Conservation (phyloP, 331 rosid species). For the Rosa hybrid region DNA sequence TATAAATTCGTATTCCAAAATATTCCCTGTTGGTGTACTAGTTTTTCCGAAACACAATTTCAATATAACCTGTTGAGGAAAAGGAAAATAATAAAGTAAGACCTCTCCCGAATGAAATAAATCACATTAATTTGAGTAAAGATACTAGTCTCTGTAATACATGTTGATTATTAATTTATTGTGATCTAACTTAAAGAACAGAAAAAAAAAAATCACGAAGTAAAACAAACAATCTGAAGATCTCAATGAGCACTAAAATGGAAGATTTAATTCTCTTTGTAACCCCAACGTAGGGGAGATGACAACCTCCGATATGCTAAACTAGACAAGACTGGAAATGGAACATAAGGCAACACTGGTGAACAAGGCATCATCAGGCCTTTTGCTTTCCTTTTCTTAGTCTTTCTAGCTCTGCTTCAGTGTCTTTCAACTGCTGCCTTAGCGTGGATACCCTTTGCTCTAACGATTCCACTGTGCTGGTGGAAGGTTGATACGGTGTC, state of each 20-base stretch:
- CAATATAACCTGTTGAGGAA: background rate
- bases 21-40: no score
- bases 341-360: constrained; percentile 9
- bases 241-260: background rate
- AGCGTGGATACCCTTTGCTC: constrained; percentile 58
- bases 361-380: constrained; percentile 33
- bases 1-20: background rate
- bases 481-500: constrained; percentile 53
- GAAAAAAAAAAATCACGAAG: background rate
- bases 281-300: constrained; percentile 1
- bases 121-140: no score
- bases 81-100: background rate
- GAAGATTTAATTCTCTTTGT: background rate
- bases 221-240: background rate
- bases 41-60: background rate
- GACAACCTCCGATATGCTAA: background rate
- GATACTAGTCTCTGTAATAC: background rate
- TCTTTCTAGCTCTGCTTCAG: constrained; percentile 73
- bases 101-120: background rate
- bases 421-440: constrained; percentile 55
- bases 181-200: background rate
- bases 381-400: constrained; percentile 47
- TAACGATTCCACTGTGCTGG: constrained; percentile 53
- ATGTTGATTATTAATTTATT: background rate
- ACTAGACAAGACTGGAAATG: background rate